These are phyloP conservation scores for Curvularia eragrostidis DNA, from an alignment of 2,329 filamentous ascomycete genomes.

Conservation along the genomic window DNA sequence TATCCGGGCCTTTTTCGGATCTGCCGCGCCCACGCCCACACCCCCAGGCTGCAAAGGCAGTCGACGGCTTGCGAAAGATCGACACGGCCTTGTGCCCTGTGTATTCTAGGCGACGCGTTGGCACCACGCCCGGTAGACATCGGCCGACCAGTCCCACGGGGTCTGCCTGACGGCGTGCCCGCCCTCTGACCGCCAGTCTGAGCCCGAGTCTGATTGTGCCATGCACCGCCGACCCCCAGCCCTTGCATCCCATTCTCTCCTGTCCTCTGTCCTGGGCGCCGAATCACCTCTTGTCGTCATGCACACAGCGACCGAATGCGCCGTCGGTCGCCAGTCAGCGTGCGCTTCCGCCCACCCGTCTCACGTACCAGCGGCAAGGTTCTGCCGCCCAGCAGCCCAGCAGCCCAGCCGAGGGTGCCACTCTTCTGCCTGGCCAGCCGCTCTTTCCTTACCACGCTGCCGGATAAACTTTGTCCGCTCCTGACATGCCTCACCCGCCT, in stretches of 20 bases:
- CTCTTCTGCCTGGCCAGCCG: slow-evolving; percentile 12
- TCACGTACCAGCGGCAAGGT: slow-evolving; percentile 9
- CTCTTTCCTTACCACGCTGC: slow-evolving; percentile 10
- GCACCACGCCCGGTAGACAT: slow-evolving; percentile 18
- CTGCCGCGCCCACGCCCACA: background rate
- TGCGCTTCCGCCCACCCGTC: slow-evolving; percentile 6
- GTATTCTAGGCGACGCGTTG: background rate
- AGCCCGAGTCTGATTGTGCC: no score
- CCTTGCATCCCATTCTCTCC: background rate
- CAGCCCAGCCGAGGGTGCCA: slow-evolving; percentile 17
- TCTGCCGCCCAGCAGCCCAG: slow-evolving; percentile 15
- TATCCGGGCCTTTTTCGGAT: slow-evolving; percentile 19
- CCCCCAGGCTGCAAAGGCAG: slow-evolving; percentile 4
- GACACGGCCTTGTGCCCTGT: slow-evolving; percentile 9
- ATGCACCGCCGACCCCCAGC: no score
- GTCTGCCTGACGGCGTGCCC: no score
- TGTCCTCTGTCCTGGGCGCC: background rate
- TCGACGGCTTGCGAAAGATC: slow-evolving; percentile 4
- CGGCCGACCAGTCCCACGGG: slow-evolving; percentile 21
- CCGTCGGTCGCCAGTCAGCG: slow-evolving; percentile 4
- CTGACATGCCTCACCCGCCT: background rate
- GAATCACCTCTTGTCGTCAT: slow-evolving; percentile 5
- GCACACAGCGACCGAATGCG: slow-evolving; percentile 8
- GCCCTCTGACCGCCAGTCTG: slow-evolving; percentile 10
- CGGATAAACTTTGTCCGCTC: slow-evolving; percentile 17